Evolutionary conservation across 78 protist genomes (phyloP), one percentile per base, ranked within the genome.

Genomic region (Dictyostelium discoideum): DNA sequence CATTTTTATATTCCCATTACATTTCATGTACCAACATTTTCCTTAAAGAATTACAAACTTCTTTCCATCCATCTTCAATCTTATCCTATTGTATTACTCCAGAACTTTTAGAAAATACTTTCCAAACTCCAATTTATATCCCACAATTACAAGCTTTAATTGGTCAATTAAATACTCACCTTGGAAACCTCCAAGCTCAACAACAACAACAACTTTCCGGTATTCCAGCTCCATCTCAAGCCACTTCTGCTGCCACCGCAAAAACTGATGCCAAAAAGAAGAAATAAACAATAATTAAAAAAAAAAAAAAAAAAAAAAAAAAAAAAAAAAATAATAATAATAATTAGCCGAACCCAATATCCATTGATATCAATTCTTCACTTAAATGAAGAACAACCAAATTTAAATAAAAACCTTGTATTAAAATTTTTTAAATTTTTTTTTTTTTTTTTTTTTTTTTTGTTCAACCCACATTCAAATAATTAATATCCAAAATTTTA

Each of bases 141-240:
- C 77, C 24, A 57, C 87, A 83, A 83, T 26, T 83, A 5, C 87
- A 83, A 83, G 50, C 77, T 57, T 29, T 83, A 20, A 83, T 83
- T 37, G 32, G 9, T 8, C 87, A 83, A 24, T 26, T 73, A 32
- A 73, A 73, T 16, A 32, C 42, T 5, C 79, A 73, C 22, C 32
- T 67, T 24, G 32, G 32, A 24, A n/a, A n/a, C 10, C 26, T 83
- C 26, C 87, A 83, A 83, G 22, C 72, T 37, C 18, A 32, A 14
- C 87, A 83, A 83, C 20, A 48, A 11, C 65, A 54, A 54, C 65
- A 54, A 54, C 20, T 54, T 16, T 54, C 65, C 18, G 65, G 65
- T 54, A 16, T 3, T 1, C 42, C 65, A 44, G 50, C 72, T 9
- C 69, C 73, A 26, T 0, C 18, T 4, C 60, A 10, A 60, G 29